Base-by-base conservation (phyloP, 1,284 basidiomycete genomes). In the Tilletiopsis washingtonensis region DNA sequence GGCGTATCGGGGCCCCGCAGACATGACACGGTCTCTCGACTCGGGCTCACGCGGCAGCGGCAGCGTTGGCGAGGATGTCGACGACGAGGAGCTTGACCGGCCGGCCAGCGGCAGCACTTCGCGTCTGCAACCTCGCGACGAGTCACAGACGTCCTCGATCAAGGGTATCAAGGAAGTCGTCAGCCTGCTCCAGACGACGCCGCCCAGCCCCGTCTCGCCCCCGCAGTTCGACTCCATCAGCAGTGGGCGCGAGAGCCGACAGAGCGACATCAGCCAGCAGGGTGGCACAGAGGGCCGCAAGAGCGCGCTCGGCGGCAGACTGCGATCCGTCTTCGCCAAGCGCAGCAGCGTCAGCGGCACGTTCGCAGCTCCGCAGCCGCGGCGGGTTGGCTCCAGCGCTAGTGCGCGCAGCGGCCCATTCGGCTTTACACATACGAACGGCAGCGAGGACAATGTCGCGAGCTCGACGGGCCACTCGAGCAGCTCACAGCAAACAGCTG, bases 161-260 rank as follows among this genome's bases (percentile, higher is more conserved):
- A 21, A 24, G 5, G 23, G n/a, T n/a, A n/a, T n/a, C n/a, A n/a
- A 17, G 40, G 62, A 65, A 6, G 57, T 65, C 12, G 54, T 58
- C 5, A 61, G 64, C n/a, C 44, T 65, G 3, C 54, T 64, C 51
- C 59, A 51, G 20, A 54, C 61, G 24, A 61, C 61, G 40, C 63
- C 63, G 1, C 62, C 62, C 7, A 53, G 51, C 2, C 41, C 60
- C 3, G 43, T 45, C 2, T 41, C 52, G n/a, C 41, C 6, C 9
- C 9, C 46, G 29, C 23, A 32, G 21, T 14, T 48, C 21, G 25
- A 17, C 15, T 24, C 9, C 4, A 17, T 9, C 12, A 40, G 42
- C 19, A 24, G 43, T 14, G 43, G 29, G n/a, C 29, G 29, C 29
- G 29, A 34, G n/a, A 34, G 29, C 29, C 9, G 29, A n/a, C 29